A percentile compares a stretch with the other conserved stretches of the same genome.
Evolutionary conservation across 331 rosid species (phyloP).

Genomic region (Stylosanthes scabra): DNA sequence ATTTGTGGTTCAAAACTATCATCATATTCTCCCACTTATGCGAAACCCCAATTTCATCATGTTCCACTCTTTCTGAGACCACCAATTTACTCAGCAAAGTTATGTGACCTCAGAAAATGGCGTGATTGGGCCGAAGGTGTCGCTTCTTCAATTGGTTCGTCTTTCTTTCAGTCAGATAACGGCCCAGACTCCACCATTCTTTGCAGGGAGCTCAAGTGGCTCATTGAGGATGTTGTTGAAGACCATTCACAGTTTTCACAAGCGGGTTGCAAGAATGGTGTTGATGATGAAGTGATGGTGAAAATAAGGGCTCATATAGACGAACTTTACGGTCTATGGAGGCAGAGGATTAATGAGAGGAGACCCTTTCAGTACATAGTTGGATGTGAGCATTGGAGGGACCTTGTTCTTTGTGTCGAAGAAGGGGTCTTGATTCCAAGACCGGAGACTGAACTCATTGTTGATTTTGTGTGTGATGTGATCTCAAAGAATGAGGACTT

Average conservation of each 20-base stretch:
- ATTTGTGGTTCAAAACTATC: constrained; percentile 42
- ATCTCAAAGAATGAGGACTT: constrained; percentile 58
- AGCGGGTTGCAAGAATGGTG: constrained; percentile 24
- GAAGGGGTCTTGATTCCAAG: constrained; percentile 94
- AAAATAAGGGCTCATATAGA: constrained; percentile 54
- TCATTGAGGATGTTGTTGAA: constrained; percentile 70
- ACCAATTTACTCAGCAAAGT: constrained; percentile 56
- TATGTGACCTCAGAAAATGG: constrained; percentile 71
- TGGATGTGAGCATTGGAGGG: constrained; percentile 98
- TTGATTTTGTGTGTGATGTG: constrained; percentile 66
- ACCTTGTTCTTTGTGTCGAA: constrained; percentile 78
- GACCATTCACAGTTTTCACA: constrained; percentile 32
- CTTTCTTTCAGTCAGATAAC: constrained; percentile 66
- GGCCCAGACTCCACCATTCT: constrained; percentile 76
- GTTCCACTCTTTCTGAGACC: constrained; percentile 74
- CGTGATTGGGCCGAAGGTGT: constrained; percentile 75
- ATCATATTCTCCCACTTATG: constrained; percentile 28
- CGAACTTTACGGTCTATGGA: constrained; percentile 81
- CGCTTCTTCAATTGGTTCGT: constrained; percentile 67
- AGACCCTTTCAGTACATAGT: constrained; percentile 91
- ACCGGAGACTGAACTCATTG: constrained; percentile 79
- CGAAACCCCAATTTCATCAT: constrained; percentile 46
- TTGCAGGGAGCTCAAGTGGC: constrained; percentile 86
- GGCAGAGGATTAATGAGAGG: constrained; percentile 71
- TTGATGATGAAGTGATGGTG: constrained; percentile 35